A percentile compares a stretch with the other conserved stretches of the same genome.
Conservation (phyloP, 805 yeast genomes). For the Tetrapisispora namnaoensis region DNA sequence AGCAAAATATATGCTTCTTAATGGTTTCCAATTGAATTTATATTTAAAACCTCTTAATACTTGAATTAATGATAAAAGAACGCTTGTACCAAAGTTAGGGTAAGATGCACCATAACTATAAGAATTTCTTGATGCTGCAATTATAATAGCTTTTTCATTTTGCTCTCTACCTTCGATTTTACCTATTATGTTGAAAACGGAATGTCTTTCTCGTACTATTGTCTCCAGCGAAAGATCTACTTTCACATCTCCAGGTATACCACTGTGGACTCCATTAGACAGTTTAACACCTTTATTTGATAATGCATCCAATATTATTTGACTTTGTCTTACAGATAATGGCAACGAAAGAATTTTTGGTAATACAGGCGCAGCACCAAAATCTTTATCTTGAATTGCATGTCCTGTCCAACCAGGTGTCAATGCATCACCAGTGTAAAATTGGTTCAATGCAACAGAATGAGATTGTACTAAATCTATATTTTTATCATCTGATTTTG, state of each 20-base stretch:
- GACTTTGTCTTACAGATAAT: constrained; percentile 63
- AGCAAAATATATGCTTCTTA: constrained; percentile 70
- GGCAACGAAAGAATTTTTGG: constrained; percentile 74
- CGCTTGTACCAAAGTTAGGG: constrained; percentile 66
- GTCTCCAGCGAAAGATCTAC: constrained; percentile 33
- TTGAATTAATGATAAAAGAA: constrained; percentile 61
- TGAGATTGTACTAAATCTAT: constrained; percentile 28
- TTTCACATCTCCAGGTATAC: constrained; percentile 10
- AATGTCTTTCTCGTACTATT: constrained; percentile 44
- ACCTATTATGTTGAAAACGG: constrained; percentile 71
- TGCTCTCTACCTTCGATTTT: constrained; percentile 76
- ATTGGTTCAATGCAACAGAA: constrained; percentile 49
- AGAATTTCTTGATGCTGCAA: constrained; percentile 80
- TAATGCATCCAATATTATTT: constrained; percentile 27
- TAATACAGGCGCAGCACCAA: constrained; percentile 41
- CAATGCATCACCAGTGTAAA: constrained; percentile 66
- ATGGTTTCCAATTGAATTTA: constrained; percentile 68
- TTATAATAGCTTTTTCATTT: constrained; percentile 54
- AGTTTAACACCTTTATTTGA: constrained; percentile 19
- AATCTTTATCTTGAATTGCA: constrained; percentile 33
- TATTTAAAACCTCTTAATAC: constrained; percentile 55
- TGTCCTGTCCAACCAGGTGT: constrained; percentile 62
- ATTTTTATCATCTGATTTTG: constrained; percentile 31
- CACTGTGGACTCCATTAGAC: constrained; percentile 16
- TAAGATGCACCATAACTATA: constrained; percentile 63